A percentile compares a stretch with the other conserved stretches of the same genome.
phyloP scores from a whole-genome alignment of 73 alveolate species.

The Tetrahymena elliotti region DNA sequence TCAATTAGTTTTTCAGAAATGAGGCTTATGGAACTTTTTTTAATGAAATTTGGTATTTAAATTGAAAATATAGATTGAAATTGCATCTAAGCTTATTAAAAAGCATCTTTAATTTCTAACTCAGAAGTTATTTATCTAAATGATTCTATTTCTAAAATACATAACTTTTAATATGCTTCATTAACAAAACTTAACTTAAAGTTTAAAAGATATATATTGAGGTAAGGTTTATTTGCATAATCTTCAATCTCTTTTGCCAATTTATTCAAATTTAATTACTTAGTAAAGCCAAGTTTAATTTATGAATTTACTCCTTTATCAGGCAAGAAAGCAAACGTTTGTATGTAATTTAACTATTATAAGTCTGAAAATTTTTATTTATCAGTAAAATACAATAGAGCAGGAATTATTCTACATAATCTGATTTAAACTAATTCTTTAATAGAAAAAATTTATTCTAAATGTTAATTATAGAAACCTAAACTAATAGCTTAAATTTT shows the following conservation, averaged over 20 bases:
- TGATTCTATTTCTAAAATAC: neutral
- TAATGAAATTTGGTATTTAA: neutral
- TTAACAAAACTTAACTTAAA: neutral
- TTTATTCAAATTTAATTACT: neutral
- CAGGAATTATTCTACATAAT: neutral
- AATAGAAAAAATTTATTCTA: neutral
- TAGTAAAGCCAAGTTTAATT: neutral
- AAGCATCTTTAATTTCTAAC: neutral
- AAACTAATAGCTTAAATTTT: neutral
- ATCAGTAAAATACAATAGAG: neutral
- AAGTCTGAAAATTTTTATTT: neutral
- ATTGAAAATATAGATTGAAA: neutral
- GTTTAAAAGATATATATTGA: neutral
- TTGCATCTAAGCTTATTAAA: neutral
- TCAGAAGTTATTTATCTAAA: neutral
- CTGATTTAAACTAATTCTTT: neutral
- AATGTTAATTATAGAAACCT: neutral
- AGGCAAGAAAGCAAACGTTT: neutral
- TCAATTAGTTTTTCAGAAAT: neutral
- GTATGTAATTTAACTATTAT: neutral
- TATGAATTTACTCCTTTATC: neutral
- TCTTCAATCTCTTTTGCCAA: neutral
- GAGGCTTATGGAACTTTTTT: neutral
- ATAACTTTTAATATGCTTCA: neutral
- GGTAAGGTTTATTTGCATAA: neutral